phyloP scores from a whole-genome alignment of 2,329 filamentous ascomycete genomes.

The Triangularia setosa region DNA sequence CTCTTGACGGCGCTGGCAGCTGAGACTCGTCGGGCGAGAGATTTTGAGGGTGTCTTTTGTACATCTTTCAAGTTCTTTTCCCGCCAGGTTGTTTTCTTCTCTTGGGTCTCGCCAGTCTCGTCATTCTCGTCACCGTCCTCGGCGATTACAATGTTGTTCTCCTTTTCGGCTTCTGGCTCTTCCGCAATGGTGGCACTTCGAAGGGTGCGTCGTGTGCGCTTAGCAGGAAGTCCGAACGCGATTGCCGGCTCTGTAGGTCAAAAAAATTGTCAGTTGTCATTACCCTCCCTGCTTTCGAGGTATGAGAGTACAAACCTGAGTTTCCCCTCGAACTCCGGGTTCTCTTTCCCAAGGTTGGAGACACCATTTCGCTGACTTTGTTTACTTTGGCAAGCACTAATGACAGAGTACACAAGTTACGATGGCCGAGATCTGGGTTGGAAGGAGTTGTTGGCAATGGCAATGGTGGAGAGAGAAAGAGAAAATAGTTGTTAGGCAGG shows the following conservation, averaged over 20 bases:
- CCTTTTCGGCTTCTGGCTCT: constrained; percentile 52
- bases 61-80: constrained; percentile 18
- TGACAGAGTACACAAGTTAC: constrained; percentile 19
- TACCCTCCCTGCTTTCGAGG: background rate
- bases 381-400: constrained; percentile 14
- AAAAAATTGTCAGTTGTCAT: constrained; percentile 11
- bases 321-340: constrained; percentile 25
- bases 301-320: background rate
- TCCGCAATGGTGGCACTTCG: constrained; percentile 51
- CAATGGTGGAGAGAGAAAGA: background rate
- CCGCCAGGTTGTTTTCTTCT: constrained; percentile 28
- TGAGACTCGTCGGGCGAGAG: constrained; percentile 15
- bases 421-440: background rate
- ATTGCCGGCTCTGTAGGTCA: constrained; percentile 20
- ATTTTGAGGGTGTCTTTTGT: constrained; percentile 21
- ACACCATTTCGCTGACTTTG: constrained; percentile 22
- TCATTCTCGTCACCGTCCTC: constrained; percentile 42
- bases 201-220: constrained; percentile 44
- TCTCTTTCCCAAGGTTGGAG: constrained; percentile 32
- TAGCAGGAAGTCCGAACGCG: constrained; percentile 36
- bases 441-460: constrained; percentile 1
- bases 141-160: constrained; percentile 47
- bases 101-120: constrained; percentile 34
- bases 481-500: background rate
- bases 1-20: constrained; percentile 21